Percentiles rank a stretch among this genome's conserved stretches.
Conservation (phyloP, 116 monocot species). For the Phalaenopsis hybrid region DNA sequence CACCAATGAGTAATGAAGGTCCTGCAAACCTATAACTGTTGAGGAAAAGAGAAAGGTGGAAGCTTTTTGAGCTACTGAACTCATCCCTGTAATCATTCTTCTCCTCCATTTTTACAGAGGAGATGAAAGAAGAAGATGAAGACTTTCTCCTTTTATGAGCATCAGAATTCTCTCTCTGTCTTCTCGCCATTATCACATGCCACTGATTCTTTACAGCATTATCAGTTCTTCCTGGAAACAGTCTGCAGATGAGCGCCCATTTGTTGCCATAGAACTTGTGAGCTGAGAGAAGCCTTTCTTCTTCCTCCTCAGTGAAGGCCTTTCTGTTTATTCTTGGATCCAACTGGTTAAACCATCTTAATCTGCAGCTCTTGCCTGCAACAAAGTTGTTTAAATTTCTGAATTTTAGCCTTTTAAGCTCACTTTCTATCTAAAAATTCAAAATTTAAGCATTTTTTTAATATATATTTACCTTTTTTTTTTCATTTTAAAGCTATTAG, state of each 20-base stretch:
- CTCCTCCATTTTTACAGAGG: neutral
- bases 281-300: conserved; percentile 32
- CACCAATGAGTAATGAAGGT: neutral
- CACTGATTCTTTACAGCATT: conserved; percentile 49
- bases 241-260: conserved; percentile 38
- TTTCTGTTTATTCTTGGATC: conserved; percentile 38
- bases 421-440: no score
- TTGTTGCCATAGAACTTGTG: conserved; percentile 35
- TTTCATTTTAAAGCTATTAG: no score
- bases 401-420: no score
- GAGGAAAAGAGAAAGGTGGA: conserved; percentile 7
- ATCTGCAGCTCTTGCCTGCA: conserved; percentile 47
- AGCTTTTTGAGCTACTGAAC: conserved; percentile 18
- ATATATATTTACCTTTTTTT: no score
- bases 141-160: conserved; percentile 11
- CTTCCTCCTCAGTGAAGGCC: conserved; percentile 35
- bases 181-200: conserved; percentile 46
- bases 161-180: conserved; percentile 20
- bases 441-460: no score
- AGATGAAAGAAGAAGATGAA: neutral
- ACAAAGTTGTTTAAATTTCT: neutral
- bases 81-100: no score
- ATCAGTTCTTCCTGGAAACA: conserved; percentile 43
- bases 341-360: conserved; percentile 45
- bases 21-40: conserved; percentile 6